Conservation (phyloP, 2,329 filamentous ascomycete species). For the Trichoderma sp. region DNA sequence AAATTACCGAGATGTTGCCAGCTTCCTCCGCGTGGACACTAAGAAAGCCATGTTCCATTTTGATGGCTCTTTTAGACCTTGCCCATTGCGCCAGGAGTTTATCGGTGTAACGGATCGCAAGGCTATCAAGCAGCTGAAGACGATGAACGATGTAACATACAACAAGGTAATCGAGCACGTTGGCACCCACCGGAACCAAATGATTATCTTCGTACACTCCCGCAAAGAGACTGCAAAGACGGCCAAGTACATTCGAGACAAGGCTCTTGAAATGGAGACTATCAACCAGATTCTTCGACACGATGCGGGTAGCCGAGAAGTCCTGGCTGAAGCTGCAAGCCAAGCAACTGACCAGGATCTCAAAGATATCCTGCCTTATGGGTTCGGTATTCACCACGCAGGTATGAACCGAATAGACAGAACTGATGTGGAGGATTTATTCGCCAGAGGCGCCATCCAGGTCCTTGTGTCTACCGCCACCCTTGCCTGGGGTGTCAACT, state of each 20-base stretch:
- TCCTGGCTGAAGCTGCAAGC: conserved; percentile 82
- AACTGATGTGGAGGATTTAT: conserved; percentile 92
- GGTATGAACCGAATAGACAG: conserved; percentile 96
- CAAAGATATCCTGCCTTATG: conserved; percentile 93
- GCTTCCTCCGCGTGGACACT: conserved; percentile 87
- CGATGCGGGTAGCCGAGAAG: conserved; percentile 88
- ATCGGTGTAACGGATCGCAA: conserved; percentile 97
- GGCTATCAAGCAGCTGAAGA: conserved; percentile 97
- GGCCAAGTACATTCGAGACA: conserved; percentile 92
- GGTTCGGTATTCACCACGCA: conserved; percentile 97
- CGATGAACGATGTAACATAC: conserved; percentile 99
- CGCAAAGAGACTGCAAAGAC: conserved; percentile 98
- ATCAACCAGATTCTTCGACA: conserved; percentile 94
- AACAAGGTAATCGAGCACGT: conserved; percentile 97
- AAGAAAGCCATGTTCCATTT: conserved; percentile 93
- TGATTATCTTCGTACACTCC: conserved; percentile 99
- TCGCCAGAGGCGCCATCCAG: conserved; percentile 86
- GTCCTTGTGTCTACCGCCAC: conserved; percentile 97
- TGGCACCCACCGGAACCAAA: conserved; percentile 89
- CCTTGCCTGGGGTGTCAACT: conserved; percentile 98
- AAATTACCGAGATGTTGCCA: conserved; percentile 95
- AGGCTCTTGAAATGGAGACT: conserved; percentile 94
- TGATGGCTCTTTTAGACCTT: conserved; percentile 90
- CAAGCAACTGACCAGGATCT: conserved; percentile 83
- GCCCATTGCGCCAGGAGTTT: conserved; percentile 94